These are phyloP conservation scores for Eragrostis tef DNA, from an alignment of 202 grass and related monocot species.

Conservation along the genomic window DNA sequence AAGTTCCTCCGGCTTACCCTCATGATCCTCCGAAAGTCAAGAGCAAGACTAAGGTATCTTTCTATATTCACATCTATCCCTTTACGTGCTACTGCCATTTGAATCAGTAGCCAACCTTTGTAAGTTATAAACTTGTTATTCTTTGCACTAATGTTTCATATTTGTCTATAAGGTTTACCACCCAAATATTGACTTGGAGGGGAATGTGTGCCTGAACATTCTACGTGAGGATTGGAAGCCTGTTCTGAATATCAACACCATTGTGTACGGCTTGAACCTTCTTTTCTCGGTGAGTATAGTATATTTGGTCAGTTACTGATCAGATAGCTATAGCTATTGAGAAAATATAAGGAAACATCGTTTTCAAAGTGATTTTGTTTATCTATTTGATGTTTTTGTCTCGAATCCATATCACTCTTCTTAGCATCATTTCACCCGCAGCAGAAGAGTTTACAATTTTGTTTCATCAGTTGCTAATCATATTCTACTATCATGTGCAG, in stretches of 20 bases:
- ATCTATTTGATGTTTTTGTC: background rate
- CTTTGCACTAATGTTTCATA: slow-evolving; percentile 32
- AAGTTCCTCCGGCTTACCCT: slow-evolving; percentile 81
- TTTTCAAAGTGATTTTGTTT: background rate
- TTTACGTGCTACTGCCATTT: background rate
- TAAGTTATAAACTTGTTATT: background rate
- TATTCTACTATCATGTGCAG: slow-evolving; percentile 49
- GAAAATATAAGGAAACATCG: background rate
- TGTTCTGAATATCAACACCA: slow-evolving; percentile 91
- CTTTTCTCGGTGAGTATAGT: slow-evolving; percentile 73
- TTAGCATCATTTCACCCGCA: background rate
- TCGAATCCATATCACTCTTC: background rate
- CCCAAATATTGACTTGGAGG: slow-evolving; percentile 93
- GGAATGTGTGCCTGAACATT: slow-evolving; percentile 97
- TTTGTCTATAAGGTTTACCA: slow-evolving; percentile 75
- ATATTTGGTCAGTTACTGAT: background rate
- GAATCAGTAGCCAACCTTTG: background rate
- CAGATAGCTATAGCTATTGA: background rate
- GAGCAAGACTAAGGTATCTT: slow-evolving; percentile 91
- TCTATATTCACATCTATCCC: background rate
- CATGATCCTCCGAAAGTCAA: slow-evolving; percentile 92
- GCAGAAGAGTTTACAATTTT: slow-evolving; percentile 6
- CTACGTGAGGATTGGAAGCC: slow-evolving; percentile 98
- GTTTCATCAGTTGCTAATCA: slow-evolving; percentile 6
- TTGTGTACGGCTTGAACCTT: slow-evolving; percentile 93